Conservation (phyloP, 306 rosid genomes). For the Medicago arabica region DNA sequence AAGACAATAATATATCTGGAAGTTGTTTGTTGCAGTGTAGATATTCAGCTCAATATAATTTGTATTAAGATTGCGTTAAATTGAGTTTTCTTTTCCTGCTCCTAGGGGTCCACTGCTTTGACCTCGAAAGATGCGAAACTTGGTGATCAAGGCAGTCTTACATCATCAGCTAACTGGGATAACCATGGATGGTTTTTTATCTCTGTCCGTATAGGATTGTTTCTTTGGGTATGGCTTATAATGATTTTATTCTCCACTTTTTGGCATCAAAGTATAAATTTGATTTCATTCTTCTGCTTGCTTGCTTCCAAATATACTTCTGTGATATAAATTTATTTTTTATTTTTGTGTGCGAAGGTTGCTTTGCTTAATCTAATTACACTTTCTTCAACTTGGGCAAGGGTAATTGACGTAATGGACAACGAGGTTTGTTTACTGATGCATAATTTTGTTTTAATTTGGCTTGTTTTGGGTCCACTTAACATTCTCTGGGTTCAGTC, state of each 20-base stretch:
- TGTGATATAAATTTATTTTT: constrained; percentile 15
- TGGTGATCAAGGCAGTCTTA: constrained; percentile 55
- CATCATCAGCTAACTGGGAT: constrained; percentile 63
- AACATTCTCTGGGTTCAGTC: constrained; percentile 76
- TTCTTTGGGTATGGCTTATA: constrained; percentile 78
- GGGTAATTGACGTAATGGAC: constrained; percentile 92
- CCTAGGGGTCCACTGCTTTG: constrained; percentile 55
- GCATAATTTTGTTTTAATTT: constrained; percentile 36
- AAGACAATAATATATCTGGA: constrained; percentile 43
- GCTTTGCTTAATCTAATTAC: constrained; percentile 54
- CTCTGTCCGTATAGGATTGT: constrained; percentile 84
- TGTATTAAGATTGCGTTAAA: constrained; percentile 41
- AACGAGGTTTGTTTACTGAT: constrained; percentile 63
- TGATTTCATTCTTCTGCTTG: constrained; percentile 12
- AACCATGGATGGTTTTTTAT: constrained; percentile 82
- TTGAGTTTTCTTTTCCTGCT: constrained; percentile 38
- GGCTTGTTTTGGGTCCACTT: constrained; percentile 36
- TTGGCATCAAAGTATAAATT: constrained; percentile 7
- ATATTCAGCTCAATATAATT: constrained; percentile 23
- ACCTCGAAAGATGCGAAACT: constrained; percentile 50
- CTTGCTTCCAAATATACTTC: constrained; percentile 36
- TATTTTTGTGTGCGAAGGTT: constrained; percentile 26
- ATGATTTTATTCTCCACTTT: constrained; percentile 16
- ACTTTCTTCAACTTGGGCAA: constrained; percentile 94
- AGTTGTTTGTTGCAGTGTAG: constrained; percentile 35